A percentile compares a stretch with the other conserved stretches of the same genome.
Conservation (phyloP, 108 stramenopile genomes). For the Fragilaria crotonensis region DNA sequence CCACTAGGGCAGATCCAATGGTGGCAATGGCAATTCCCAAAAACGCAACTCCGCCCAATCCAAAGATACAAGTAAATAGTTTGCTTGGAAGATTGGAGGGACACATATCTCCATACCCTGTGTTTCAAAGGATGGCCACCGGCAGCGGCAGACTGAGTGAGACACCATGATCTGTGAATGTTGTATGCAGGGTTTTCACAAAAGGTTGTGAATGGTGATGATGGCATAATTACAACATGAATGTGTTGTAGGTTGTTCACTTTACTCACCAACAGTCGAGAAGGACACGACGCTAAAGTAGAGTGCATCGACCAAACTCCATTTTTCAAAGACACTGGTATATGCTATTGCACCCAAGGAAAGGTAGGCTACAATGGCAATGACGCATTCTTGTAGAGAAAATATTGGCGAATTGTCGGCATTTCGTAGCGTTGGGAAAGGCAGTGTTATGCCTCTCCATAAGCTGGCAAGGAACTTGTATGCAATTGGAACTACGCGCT, state of each 20-base stretch:
- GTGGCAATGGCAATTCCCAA: constrained; percentile 3
- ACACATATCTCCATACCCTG: constrained; percentile 15
- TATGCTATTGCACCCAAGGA: constrained; percentile 42
- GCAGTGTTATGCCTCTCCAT: constrained; percentile 18
- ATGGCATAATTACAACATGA: background rate
- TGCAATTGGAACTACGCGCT: no score
- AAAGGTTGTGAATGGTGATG: background rate
- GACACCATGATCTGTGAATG: background rate
- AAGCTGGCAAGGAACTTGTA: background rate
- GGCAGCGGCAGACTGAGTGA: no score
- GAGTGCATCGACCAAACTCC: constrained; percentile 3
- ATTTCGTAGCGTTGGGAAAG: constrained; percentile 18
- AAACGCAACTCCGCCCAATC: constrained; percentile 1
- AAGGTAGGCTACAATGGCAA: constrained; percentile 30
- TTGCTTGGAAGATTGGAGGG: background rate
- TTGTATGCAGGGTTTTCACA: background rate
- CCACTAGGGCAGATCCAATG: background rate
- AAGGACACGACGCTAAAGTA: constrained; percentile 12
- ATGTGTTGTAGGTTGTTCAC: background rate
- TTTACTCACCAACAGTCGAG: constrained; percentile 4
- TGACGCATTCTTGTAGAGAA: constrained; percentile 31
- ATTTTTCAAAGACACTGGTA: constrained; percentile 27
- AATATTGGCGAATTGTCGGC: background rate
- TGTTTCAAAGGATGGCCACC: background rate
- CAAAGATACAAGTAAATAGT: constrained; percentile 10